Percentiles rank a stretch among this genome's conserved stretches.
Evolutionary conservation across 176 grass and related monocot species (phyloP).

Genomic region (Poa pratensis): DNA sequence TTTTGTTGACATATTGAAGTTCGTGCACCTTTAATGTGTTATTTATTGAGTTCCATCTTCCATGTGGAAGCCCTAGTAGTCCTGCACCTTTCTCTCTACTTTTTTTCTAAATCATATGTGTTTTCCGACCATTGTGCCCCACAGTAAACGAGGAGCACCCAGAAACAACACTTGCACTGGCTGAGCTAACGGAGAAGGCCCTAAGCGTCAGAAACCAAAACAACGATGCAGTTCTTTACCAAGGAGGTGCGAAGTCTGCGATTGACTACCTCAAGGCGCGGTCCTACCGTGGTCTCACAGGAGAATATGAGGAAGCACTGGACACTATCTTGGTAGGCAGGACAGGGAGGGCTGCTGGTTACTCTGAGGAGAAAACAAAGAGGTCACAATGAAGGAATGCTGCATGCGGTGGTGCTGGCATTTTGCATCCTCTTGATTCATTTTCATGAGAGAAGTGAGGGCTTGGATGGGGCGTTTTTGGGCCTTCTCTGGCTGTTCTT

Average conservation of each 20-base stretch:
- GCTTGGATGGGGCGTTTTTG: neutral
- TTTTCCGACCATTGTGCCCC: constrained; percentile 21
- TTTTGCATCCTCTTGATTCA: neutral
- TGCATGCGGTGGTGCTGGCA: neutral
- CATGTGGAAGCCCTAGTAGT: constrained; percentile 3
- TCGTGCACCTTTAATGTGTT: neutral
- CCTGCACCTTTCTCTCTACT: neutral
- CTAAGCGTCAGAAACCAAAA: constrained; percentile 56
- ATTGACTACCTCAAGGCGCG: constrained; percentile 75
- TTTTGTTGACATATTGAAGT: neutral
- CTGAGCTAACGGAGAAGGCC: constrained; percentile 63
- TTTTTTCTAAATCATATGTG: neutral
- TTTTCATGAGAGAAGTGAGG: neutral
- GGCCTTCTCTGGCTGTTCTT: neutral
- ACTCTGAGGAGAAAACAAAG: constrained; percentile 55
- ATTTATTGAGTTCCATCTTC: neutral
- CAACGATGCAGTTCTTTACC: constrained; percentile 63
- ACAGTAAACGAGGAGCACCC: constrained; percentile 58
- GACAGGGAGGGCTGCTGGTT: constrained; percentile 74
- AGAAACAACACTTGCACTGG: constrained; percentile 58
- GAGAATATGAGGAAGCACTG: constrained; percentile 55
- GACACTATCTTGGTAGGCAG: constrained; percentile 64
- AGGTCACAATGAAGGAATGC: constrained; percentile 11
- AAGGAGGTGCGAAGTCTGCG: constrained; percentile 74
- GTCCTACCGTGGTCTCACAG: constrained; percentile 71